These are phyloP conservation scores for Avicennia marina DNA, from an alignment of 257 asterid genomes.

Conservation along the genomic window DNA sequence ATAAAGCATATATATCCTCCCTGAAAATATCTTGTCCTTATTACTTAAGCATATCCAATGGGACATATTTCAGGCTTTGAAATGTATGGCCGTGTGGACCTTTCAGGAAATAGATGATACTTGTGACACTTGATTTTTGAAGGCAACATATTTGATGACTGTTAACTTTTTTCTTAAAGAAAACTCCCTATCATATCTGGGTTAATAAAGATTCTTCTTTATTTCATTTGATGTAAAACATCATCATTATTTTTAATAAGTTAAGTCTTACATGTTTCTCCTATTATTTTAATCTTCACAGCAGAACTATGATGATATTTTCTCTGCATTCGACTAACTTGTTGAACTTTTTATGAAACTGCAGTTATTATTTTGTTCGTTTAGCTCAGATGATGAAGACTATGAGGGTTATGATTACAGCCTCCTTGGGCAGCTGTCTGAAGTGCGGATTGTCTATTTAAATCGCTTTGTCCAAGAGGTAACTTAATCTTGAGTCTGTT, in stretches of 20 bases:
- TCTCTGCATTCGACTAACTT: not conserved
- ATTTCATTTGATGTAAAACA: not conserved
- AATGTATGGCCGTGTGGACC: not conserved
- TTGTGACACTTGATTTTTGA: constrained; percentile 1
- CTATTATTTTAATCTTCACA: constrained; percentile 8
- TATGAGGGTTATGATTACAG: constrained; percentile 91
- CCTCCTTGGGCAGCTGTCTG: constrained; percentile 89
- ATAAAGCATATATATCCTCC: too few species aligned
- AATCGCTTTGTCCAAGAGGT: constrained; percentile 98
- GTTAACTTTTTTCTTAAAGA: not conserved
- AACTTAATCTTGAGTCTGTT: constrained; percentile 11
- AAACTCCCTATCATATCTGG: constrained; percentile 1
- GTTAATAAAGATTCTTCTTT: constrained; percentile 1
- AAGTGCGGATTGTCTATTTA: constrained; percentile 84
- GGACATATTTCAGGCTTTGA: constrained; percentile 6
- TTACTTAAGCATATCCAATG: too few species aligned
- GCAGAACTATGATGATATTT: not conserved
- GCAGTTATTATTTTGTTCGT: constrained; percentile 86
- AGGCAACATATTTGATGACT: not conserved
- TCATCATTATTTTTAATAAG: too few species aligned
- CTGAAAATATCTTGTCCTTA: too few species aligned
- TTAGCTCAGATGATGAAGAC: constrained; percentile 82
- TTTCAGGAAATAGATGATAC: not conserved
- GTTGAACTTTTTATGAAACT: not conserved
- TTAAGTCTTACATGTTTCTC: too few species aligned